These are phyloP conservation scores for Populus tomentosa DNA, from an alignment of 441 rosid species.

Conservation along the genomic window DNA sequence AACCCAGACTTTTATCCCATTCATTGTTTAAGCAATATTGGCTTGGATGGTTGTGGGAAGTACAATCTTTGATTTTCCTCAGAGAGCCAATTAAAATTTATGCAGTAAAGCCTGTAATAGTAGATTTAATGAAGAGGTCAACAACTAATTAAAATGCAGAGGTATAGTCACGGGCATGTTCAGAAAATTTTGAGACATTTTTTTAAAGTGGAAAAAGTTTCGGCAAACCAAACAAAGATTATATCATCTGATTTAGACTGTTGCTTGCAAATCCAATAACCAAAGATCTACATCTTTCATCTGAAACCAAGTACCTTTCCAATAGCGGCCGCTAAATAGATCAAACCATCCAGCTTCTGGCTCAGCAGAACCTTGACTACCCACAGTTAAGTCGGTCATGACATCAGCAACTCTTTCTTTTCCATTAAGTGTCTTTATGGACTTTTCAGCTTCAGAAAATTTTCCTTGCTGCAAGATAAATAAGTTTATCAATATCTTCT, in stretches of 20 bases:
- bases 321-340: conserved; percentile 84
- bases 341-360: conserved; percentile 98
- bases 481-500: conserved; percentile 11
- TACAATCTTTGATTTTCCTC: not conserved
- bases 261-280: not conserved
- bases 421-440: conserved; percentile 72
- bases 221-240: not conserved
- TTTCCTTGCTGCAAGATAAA: conserved; percentile 74
- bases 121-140: not conserved
- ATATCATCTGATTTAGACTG: not conserved
- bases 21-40: not conserved
- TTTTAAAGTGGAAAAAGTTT: not conserved
- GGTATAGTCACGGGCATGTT: not conserved
- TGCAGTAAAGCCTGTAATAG: not conserved
- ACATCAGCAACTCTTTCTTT: conserved; percentile 86
- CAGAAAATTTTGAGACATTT: not conserved
- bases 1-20: not conserved
- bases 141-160: not conserved
- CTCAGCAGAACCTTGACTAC: conserved; percentile 72
- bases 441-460: conserved; percentile 67
- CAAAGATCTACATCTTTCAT: not conserved
- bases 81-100: not conserved
- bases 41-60: not conserved
- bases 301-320: conserved; percentile 59
- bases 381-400: conserved; percentile 64